Evolutionary conservation across 139 green algal genomes (phyloP).

Genomic region (Edaphochlamys debaryana): DNA sequence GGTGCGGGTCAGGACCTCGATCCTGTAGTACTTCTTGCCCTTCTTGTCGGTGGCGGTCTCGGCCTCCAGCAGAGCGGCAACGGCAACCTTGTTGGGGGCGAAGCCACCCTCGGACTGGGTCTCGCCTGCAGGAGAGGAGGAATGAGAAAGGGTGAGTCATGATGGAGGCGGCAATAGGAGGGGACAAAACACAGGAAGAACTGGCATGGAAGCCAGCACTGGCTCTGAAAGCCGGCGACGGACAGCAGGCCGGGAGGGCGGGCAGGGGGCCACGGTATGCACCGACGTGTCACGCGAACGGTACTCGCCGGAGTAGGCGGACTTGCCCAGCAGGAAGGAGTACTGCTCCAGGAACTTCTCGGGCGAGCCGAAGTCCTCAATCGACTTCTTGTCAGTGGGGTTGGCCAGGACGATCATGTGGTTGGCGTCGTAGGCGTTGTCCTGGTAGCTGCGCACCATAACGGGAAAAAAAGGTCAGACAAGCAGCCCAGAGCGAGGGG

Average conservation of each 20-base stretch:
- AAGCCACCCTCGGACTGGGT: slow-evolving; percentile 97
- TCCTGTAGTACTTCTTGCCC: slow-evolving; percentile 98
- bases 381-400: slow-evolving; percentile 79
- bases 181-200: not conserved
- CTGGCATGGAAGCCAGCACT: no score
- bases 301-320: slow-evolving; percentile 75
- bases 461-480: no score
- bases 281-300: no score
- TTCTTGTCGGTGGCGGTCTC: slow-evolving; percentile 86
- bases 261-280: no score
- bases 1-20: slow-evolving; percentile 83
- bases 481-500: no score
- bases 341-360: slow-evolving; percentile 90
- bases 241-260: no score
- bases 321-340: slow-evolving; percentile 86
- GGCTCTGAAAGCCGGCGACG: no score
- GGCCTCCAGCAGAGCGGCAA: slow-evolving; percentile 88
- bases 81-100: slow-evolving; percentile 81
- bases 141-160: not conserved
- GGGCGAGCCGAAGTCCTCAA: slow-evolving; percentile 86
- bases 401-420: slow-evolving; percentile 84
- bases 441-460: slow-evolving; percentile 84
- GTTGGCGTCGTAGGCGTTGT: slow-evolving; percentile 96
- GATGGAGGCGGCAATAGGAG: not conserved
- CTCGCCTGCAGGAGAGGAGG: slow-evolving; percentile 57